Evolutionary conservation across 1,139 yeast species (phyloP).

Genomic region (Blastobotrys malaysiensis): DNA sequence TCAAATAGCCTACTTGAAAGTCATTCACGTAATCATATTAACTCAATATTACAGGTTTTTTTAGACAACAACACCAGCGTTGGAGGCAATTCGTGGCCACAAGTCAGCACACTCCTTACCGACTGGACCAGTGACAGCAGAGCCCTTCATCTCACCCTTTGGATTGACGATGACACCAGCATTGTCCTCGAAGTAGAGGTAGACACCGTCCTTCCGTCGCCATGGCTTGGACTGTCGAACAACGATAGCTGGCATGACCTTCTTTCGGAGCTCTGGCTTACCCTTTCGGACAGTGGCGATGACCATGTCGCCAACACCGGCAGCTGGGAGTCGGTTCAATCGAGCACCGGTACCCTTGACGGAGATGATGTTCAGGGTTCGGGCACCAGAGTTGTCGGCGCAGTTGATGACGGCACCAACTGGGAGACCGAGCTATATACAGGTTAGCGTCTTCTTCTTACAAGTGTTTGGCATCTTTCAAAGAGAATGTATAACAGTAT

Average conservation of each 20-base stretch:
- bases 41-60: constrained; percentile 13
- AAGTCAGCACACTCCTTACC: constrained; percentile 99
- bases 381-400: constrained; percentile 99
- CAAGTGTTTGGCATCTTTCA: neutral
- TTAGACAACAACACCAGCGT: constrained; percentile 99
- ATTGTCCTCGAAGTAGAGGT: constrained; percentile 99
- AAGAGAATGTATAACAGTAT: neutral
- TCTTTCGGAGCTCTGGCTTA: constrained; percentile 99
- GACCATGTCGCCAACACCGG: constrained; percentile 99
- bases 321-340: constrained; percentile 99
- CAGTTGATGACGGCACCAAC: constrained; percentile 99
- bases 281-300: constrained; percentile 99
- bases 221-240: constrained; percentile 99
- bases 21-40: constrained; percentile 3
- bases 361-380: constrained; percentile 98
- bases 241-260: constrained; percentile 99
- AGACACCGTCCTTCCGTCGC: constrained; percentile 99
- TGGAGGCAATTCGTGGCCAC: constrained; percentile 99
- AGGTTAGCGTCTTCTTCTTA: constrained; percentile 10
- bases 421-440: constrained; percentile 88
- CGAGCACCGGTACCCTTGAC: constrained; percentile 99
- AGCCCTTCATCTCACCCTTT: constrained; percentile 99
- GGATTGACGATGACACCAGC: constrained; percentile 99
- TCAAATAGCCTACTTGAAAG: neutral
- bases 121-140: constrained; percentile 99